Evolutionary conservation across 1,284 basidiomycete species (phyloP), one percentile per base, ranked within the genome.

Genomic region (Testicularia cyperi): DNA sequence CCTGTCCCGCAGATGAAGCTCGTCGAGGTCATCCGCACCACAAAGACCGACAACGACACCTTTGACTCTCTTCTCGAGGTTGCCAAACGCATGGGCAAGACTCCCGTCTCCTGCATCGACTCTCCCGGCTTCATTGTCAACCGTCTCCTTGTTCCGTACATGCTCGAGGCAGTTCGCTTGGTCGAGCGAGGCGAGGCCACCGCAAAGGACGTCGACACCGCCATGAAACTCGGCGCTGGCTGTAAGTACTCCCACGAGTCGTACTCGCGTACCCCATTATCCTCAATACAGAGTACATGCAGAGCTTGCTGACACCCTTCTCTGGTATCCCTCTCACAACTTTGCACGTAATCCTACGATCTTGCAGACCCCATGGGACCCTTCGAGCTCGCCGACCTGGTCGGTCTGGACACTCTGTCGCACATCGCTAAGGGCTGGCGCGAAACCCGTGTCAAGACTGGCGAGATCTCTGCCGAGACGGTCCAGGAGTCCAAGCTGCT

Each of bases 191-290:
- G 82, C 13, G 82, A 83, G 41, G 82, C 82, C 1, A 79, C 81
- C 8, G 73, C 80, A 12, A 78, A 82, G 72, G 82, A 83, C 71
- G 79, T 83, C 45, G 82, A 83, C 71, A 80, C 77, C 10, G 82
- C 82, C 26, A 83, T 83, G 82, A 82, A 83, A 74, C 78, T 83
- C 20, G 82, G 82, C 22, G 82, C 82, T 13, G 82, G 82, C 34
- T 70, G 78, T 79, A 57, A 72, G 78, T 60, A 12, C 9, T 22
- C n/a, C n/a, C n/a, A n/a, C n/a, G n/a, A n/a, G n/a, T n/a, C n/a
- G n/a, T n/a, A n/a, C n/a, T n/a, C n/a, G n/a, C n/a, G n/a, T n/a
- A n/a, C n/a, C n/a, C n/a, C n/a, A n/a, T n/a, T n/a, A n/a, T n/a
- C n/a, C n/a, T n/a, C n/a, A n/a, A n/a, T n/a, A n/a, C n/a, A n/a